Base-by-base conservation (phyloP, 192 early-diverging fungal genomes). In the Bifiguratus adelaidae region DNA sequence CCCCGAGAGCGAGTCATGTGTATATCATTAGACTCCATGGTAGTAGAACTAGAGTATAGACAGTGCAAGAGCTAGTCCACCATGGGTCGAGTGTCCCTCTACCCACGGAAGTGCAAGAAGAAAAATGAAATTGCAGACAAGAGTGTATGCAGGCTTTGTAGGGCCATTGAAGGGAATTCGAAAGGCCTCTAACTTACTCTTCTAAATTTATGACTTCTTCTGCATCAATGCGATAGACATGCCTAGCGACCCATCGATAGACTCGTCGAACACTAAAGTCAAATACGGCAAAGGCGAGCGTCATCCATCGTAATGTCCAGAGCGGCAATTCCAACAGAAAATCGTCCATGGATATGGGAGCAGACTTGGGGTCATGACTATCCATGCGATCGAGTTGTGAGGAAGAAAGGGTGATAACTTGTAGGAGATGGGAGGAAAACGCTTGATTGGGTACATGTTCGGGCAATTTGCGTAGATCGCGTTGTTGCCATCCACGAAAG, bases 281-380 rank as follows among this genome's bases (percentile, higher is more conserved):
- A 6, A 58, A 60, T 21, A 77, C 67, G 0, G 75, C 75, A 7
- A 77, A 63, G 13, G 71, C 68, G 6, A 77, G 52, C 5, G 72
- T 77, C n/a, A 71, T 56, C 71, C 71, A 77, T 18, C 75, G 53
- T 24, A 77, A 33, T 0, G 61, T 63, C 71, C 71, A 77, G 11
- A 77, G 53, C 0, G 75, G 74, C 11, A 77, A 38, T 47, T 77
- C 74, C 2, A 50, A 57, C 41, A 77, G 34, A 48, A 77, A 77
- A 16, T 77, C 65, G 27, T 68, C 55, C 11, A 50, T 22, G 4
- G 37, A 20, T 5, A 40, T 21, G 18, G 7, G 7, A 6, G 37
- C 13, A 15, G 15, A 11, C 32, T 11, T 15, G n/a, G n/a, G n/a
- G n/a, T n/a, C n/a, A n/a, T n/a, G n/a, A n/a, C n/a, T n/a, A n/a